Percentiles rank a stretch among this genome's conserved stretches.
Conservation (phyloP, 2,329 filamentous ascomycete genomes). For the Microdochium nivale region DNA sequence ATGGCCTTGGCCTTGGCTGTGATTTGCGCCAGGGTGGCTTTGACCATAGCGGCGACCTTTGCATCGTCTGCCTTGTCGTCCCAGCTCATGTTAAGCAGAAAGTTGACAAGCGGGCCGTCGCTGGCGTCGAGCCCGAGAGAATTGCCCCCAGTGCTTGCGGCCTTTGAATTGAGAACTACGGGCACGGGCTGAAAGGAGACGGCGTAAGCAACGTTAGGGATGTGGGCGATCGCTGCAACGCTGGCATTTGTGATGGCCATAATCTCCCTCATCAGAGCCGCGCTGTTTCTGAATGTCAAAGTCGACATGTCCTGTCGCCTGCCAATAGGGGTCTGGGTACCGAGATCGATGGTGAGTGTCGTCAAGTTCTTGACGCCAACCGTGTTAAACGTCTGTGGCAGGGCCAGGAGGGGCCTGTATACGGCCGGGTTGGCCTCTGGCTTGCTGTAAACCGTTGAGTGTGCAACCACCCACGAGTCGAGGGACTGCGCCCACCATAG, state of each 20-base stretch:
- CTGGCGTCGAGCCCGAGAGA: constrained; percentile 14
- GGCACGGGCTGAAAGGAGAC: constrained; percentile 15
- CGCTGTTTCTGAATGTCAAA: background rate
- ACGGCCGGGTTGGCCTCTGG: background rate
- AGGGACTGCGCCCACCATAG: constrained; percentile 4
- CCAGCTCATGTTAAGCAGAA: constrained; percentile 7
- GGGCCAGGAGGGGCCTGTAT: constrained; percentile 5
- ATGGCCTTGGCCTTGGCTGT: constrained; percentile 11
- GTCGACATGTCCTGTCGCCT: constrained; percentile 13
- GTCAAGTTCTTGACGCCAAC: constrained; percentile 4
- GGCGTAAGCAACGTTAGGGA: constrained; percentile 7
- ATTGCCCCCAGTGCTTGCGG: constrained; percentile 12
- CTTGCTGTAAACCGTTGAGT: background rate
- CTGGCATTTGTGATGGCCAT: constrained; percentile 27
- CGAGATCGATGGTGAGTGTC: constrained; percentile 1
- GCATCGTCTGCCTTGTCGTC: constrained; percentile 7
- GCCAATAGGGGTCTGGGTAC: constrained; percentile 14
- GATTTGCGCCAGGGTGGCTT: constrained; percentile 7
- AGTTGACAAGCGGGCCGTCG: constrained; percentile 11
- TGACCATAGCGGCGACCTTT: constrained; percentile 8
- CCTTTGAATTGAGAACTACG: constrained; percentile 9
- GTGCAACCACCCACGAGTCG: constrained; percentile 4
- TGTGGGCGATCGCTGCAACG: constrained; percentile 21
- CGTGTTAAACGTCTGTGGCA: constrained; percentile 7
- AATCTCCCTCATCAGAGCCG: background rate